Evolutionary conservation across 108 stramenopile genomes (phyloP).

Genomic region (Nitzschia sp.): DNA sequence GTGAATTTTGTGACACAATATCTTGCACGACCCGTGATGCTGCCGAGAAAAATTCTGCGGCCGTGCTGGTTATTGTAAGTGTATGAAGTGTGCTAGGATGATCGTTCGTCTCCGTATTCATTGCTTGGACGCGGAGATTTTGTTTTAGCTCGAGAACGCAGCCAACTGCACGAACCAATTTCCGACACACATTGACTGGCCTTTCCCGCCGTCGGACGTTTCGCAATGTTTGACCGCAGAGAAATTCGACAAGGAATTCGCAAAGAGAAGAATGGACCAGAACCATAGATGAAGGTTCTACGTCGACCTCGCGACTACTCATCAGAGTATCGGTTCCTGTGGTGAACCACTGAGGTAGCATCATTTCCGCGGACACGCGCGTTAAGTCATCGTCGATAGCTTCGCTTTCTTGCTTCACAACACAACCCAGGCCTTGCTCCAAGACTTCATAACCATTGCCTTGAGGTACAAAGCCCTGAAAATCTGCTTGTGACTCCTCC

Average conservation of each 20-base stretch:
- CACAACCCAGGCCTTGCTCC: not conserved
- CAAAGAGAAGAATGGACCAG: not conserved
- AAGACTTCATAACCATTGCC: no score
- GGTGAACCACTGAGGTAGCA: not conserved
- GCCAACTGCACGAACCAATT: not conserved
- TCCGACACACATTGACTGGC: not conserved
- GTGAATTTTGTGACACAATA: conserved; percentile 1
- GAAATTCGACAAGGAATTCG: not conserved
- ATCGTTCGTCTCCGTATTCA: not conserved
- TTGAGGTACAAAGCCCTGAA: no score
- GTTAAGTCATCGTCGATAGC: not conserved
- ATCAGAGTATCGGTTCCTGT: not conserved
- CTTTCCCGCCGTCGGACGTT: not conserved
- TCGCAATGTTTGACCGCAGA: not conserved
- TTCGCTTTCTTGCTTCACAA: not conserved
- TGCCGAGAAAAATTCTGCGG: conserved; percentile 23
- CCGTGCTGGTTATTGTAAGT: conserved; percentile 6
- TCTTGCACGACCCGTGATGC: conserved; percentile 8
- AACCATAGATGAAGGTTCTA: not conserved
- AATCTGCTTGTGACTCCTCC: no score
- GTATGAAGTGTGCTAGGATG: not conserved
- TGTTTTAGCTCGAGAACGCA: not conserved
- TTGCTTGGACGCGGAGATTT: not conserved
- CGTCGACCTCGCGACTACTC: not conserved
- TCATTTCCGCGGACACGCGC: not conserved